Percentiles rank a stretch among this genome's conserved stretches.
These are phyloP conservation scores for Colletotrichum caudatum DNA, from an alignment of 2,329 filamentous ascomycete species.

Conservation along the genomic window DNA sequence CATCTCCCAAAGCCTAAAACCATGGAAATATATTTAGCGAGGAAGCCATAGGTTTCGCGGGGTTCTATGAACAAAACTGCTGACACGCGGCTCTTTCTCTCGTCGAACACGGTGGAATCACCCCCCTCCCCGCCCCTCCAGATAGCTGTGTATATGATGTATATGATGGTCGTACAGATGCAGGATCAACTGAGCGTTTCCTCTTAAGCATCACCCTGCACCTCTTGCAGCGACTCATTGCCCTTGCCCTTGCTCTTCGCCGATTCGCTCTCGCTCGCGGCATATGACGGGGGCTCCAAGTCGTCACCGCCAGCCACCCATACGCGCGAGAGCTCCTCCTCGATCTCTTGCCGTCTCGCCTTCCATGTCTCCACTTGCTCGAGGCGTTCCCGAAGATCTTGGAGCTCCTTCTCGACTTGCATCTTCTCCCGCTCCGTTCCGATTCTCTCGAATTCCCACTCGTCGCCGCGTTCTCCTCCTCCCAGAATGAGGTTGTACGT, in stretches of 20 bases:
- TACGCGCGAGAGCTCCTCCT: slow-evolving; percentile 78
- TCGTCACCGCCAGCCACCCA: slow-evolving; percentile 67
- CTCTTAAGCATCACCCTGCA: slow-evolving; percentile 31
- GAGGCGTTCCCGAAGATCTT: slow-evolving; percentile 83
- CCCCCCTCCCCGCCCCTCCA: slow-evolving; percentile 1
- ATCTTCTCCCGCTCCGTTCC: slow-evolving; percentile 94
- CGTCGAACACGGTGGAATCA: slow-evolving; percentile 16
- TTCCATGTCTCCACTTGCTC: slow-evolving; percentile 89
- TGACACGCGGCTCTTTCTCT: slow-evolving; percentile 4
- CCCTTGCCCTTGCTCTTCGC: slow-evolving; percentile 37
- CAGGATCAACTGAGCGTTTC: background rate
- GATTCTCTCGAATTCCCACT: slow-evolving; percentile 94
- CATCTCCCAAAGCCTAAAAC: background rate
- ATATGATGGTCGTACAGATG: slow-evolving; percentile 29
- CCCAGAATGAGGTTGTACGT: slow-evolving; percentile 90
- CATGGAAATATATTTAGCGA: slow-evolving; percentile 1
- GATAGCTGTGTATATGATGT: slow-evolving; percentile 11
- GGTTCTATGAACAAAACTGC: slow-evolving; percentile 31
- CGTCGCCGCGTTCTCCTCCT: slow-evolving; percentile 81
- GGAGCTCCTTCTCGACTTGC: slow-evolving; percentile 90
- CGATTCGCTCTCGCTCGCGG: slow-evolving; percentile 44
- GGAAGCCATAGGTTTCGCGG: slow-evolving; percentile 21
- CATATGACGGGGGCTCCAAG: slow-evolving; percentile 62
- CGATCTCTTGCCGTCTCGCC: slow-evolving; percentile 81
- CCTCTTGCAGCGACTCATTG: slow-evolving; percentile 22